Percentiles rank a stretch among this genome's conserved stretches.
These are phyloP conservation scores for Vitellaria paradoxa DNA, from an alignment of 179 eudicot species.

Conservation along the genomic window DNA sequence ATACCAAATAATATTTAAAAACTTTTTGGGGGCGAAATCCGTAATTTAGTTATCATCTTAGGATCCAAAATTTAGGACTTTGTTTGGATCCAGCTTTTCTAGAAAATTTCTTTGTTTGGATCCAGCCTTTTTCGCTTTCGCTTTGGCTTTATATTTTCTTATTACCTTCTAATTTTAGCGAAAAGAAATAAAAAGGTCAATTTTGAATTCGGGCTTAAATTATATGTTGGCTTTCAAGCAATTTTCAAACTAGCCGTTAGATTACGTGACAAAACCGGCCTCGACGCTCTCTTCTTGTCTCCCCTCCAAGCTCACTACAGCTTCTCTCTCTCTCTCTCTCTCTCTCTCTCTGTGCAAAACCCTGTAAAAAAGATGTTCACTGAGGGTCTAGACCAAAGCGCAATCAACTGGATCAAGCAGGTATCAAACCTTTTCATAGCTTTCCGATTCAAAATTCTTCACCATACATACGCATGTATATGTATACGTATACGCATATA, in stretches of 20 bases:
- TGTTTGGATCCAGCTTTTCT: not conserved
- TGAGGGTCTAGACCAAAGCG: constrained; percentile 71
- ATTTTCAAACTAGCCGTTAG: constrained; percentile 23
- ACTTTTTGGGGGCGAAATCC: too few relatives aligned
- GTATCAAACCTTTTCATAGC: constrained; percentile 20
- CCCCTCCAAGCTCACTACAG: not conserved
- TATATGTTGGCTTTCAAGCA: not conserved
- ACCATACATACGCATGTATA: not conserved
- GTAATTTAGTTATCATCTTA: too few relatives aligned
- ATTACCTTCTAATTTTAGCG: not conserved
- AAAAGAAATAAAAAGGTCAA: not conserved
- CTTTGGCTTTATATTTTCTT: too few relatives aligned
- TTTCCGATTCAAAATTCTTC: not conserved
- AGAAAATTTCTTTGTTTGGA: not conserved
- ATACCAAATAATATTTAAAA: too few relatives aligned
- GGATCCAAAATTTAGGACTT: too few relatives aligned
- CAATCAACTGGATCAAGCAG: constrained; percentile 78
- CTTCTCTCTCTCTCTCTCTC: constrained; percentile 12
- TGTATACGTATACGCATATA: too few relatives aligned
- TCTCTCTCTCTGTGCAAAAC: not conserved
- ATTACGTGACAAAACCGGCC: constrained; percentile 1
- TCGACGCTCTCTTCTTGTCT: constrained; percentile 4
- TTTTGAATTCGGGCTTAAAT: not conserved
- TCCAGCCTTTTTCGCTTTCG: not conserved
- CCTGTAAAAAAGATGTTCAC: constrained; percentile 52